Percentiles rank a stretch among this genome's conserved stretches.
Conservation (phyloP, 208 protist species). For the Leishmania tarentolae region DNA sequence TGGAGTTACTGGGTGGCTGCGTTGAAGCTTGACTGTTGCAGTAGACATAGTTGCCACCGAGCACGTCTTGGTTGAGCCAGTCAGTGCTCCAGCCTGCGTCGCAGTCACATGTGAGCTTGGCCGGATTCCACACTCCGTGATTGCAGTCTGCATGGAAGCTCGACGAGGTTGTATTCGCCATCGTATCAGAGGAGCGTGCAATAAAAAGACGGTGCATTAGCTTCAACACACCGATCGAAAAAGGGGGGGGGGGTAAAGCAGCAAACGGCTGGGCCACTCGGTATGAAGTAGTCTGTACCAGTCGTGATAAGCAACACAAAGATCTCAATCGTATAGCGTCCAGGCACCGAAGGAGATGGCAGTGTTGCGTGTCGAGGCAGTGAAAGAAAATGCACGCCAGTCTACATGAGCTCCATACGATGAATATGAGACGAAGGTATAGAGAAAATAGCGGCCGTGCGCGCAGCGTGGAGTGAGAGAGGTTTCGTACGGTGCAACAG, state of each 20-base stretch:
- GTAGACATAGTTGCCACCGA: constrained; percentile 14
- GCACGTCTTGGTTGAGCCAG: constrained; percentile 22
- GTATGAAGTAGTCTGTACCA: background rate
- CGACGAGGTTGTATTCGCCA: background rate
- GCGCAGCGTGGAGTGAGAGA: background rate
- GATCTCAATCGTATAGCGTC: background rate
- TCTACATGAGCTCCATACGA: background rate
- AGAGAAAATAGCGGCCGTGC: background rate
- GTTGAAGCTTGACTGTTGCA: constrained; percentile 31
- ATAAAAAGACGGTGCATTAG: background rate
- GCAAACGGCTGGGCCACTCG: background rate
- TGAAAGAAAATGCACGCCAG: background rate
- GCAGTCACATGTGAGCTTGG: constrained; percentile 24
- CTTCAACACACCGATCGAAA: background rate
- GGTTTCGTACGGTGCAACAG: background rate
- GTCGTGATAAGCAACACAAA: background rate
- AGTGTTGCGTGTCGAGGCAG: background rate
- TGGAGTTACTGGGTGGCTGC: constrained; percentile 4
- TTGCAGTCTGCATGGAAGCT: constrained; percentile 17
- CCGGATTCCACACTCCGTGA: constrained; percentile 25
- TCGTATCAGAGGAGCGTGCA: background rate
- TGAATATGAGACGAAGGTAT: background rate
- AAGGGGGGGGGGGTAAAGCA: background rate
- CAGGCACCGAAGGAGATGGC: background rate
- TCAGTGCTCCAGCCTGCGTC: constrained; percentile 27